These are phyloP conservation scores for Aspergillus japonicus DNA, from an alignment of 2,329 filamentous ascomycete genomes.

Conservation along the genomic window DNA sequence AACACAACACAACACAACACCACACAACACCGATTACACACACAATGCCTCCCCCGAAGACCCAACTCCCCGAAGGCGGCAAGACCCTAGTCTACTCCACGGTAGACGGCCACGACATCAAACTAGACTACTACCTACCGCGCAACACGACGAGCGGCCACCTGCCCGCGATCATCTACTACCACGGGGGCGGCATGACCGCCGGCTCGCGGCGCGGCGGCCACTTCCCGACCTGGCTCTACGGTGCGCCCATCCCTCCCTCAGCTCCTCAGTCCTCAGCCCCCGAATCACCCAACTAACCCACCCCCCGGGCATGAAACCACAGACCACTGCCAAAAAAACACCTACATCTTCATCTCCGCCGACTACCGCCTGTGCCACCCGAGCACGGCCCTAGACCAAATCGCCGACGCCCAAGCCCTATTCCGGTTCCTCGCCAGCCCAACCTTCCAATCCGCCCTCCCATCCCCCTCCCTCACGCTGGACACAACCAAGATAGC, in stretches of 20 bases:
- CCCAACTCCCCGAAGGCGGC: not conserved
- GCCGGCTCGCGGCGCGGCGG: constrained; percentile 19
- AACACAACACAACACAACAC: not conserved
- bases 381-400: constrained; percentile 20
- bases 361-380: constrained; percentile 26
- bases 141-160: not conserved
- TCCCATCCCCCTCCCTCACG: constrained; percentile 2
- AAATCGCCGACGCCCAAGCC: constrained; percentile 21
- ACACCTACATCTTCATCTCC: constrained; percentile 22
- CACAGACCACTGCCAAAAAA: constrained; percentile 21
- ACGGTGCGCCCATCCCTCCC: constrained; percentile 10
- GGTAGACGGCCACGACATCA: constrained; percentile 19
- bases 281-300: not conserved
- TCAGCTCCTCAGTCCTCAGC: too few relatives aligned
- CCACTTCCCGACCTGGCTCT: constrained; percentile 17
- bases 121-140: constrained; percentile 23
- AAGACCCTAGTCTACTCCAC: constrained; percentile 20
- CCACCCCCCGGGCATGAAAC: not conserved
- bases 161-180: constrained; percentile 23
- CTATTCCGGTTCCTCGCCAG: constrained; percentile 17
- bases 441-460: constrained; percentile 6
- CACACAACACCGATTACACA: not conserved
- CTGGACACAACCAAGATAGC: constrained; percentile 20
- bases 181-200: constrained; percentile 26
- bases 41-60: not conserved